phyloP scores from a whole-genome alignment of 1,284 basidiomycete species.

The Pulveroboletus sp. region DNA sequence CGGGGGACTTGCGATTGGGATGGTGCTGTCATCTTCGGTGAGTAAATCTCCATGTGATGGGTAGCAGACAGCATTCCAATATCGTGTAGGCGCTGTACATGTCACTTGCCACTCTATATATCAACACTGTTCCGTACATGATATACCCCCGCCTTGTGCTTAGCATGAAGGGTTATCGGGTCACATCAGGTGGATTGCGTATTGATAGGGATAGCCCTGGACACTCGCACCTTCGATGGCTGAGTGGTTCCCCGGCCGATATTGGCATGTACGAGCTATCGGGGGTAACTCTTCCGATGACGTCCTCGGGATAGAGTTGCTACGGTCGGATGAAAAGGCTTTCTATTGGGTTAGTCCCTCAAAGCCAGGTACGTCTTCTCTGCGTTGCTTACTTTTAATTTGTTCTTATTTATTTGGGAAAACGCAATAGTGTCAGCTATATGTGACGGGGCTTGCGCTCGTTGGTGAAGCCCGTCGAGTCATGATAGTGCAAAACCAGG shows the following conservation, averaged over 20 bases:
- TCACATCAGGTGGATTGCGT: neutral
- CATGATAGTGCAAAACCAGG: too few species aligned
- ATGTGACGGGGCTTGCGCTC: too few species aligned
- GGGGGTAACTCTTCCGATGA: neutral
- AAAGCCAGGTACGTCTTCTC: neutral
- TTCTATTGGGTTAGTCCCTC: neutral
- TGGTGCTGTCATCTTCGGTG: neutral
- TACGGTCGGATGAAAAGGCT: neutral
- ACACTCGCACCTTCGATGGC: neutral
- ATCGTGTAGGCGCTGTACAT: neutral
- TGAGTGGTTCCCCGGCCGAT: neutral
- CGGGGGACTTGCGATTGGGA: neutral
- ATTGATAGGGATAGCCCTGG: neutral
- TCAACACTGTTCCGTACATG: neutral
- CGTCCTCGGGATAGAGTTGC: neutral
- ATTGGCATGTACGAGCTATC: neutral
- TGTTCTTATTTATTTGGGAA: too few species aligned
- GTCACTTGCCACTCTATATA: neutral
- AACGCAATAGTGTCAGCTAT: too few species aligned
- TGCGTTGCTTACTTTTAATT: neutral
- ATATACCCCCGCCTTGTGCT: slow-evolving; percentile 12
- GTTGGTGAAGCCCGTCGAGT: too few species aligned
- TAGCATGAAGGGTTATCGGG: neutral
- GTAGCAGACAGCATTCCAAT: neutral
- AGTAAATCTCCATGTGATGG: neutral